Base-by-base conservation (phyloP, 306 rosid genomes). In the Cicer pinnatifidum region DNA sequence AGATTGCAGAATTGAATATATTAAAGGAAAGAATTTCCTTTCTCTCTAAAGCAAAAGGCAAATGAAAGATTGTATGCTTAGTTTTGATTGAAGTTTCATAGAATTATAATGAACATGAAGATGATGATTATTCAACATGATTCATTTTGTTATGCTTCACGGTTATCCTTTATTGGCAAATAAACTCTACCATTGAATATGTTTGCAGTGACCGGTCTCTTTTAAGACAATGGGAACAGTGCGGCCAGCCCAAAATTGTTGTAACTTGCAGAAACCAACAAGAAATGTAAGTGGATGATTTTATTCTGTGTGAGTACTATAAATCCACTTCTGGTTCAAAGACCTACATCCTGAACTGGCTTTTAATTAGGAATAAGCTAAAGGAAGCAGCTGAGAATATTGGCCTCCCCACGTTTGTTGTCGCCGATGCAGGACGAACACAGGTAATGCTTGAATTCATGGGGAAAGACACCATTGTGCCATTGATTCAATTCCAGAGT, bases 381-480 rank as follows among this genome's bases (percentile, higher is more conserved):
- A 84, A 57, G 81, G 97, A 93, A 59, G 61, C 89, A 72, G 97
- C 98, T 54, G 97, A 88, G 11, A 78, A 37, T 72, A 79, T 88
- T 81, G 94, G 92, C 81, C 92, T 93, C 78, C 97, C 98, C 66
- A 91, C 98, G 45, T 89, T 86, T 84, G 92, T 86, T 74, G 96
- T 93, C 28, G 91, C 97, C 8, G 97, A 93, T 61, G 98, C 98
- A 57, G 98, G 98, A 78, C 84, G 98, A 77, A 93, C 98, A 58
- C 94, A 93, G 97, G 98, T 89, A 83, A 63, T 89, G 82, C 39
- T 20, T 23, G 63, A 57, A 10, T 10, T 10, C 15, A 4, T 4
- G 39, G 40, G 15, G n/a, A 13, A 23, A 57, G 39, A 57, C 63
- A 57, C 13, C 13, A 28, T 4, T 23, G 13, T 57, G 12, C 2